Conservation (phyloP, 495 filamentous ascomycete species). For the Aspergillus wentii region DNA sequence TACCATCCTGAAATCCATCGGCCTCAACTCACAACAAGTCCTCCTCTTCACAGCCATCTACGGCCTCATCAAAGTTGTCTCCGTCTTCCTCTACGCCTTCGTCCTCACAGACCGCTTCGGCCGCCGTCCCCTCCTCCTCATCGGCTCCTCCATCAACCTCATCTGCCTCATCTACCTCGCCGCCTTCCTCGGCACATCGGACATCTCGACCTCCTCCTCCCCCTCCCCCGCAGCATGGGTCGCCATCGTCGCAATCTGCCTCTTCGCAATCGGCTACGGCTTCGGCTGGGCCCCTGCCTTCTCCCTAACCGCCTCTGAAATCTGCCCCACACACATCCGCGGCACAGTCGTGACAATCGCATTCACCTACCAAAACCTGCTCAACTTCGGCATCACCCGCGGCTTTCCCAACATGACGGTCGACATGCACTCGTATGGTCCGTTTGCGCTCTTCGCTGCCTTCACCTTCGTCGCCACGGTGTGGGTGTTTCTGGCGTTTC, state of each 20-base stretch:
- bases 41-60: conserved; percentile 22
- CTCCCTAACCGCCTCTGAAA: conserved; percentile 18
- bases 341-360: conserved; percentile 14
- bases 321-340: conserved; percentile 15
- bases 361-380: conserved; percentile 19
- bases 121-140: conserved; percentile 16
- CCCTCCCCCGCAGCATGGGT: conserved; percentile 15
- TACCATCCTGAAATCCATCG: conserved; percentile 61
- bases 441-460: conserved; percentile 16
- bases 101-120: conserved; percentile 16
- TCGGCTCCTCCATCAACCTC: conserved; percentile 16
- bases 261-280: conserved; percentile 19
- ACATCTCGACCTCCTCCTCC: conserved; percentile 1
- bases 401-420: conserved; percentile 17
- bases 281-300: conserved; percentile 19
- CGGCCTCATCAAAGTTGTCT: conserved; percentile 15
- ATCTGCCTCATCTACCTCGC: conserved; percentile 14
- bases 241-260: conserved; percentile 19
- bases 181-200: conserved; percentile 13
- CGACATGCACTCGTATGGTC: conserved; percentile 15
- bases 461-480: conserved; percentile 10
- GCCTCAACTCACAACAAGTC: conserved; percentile 41
- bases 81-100: conserved; percentile 19
- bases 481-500: conserved; percentile 18
- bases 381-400: conserved; percentile 19